A percentile compares a stretch with the other conserved stretches of the same genome.
Conservation (phyloP, 169 alveolate genomes). For the Plasmodium billcollinsi region DNA sequence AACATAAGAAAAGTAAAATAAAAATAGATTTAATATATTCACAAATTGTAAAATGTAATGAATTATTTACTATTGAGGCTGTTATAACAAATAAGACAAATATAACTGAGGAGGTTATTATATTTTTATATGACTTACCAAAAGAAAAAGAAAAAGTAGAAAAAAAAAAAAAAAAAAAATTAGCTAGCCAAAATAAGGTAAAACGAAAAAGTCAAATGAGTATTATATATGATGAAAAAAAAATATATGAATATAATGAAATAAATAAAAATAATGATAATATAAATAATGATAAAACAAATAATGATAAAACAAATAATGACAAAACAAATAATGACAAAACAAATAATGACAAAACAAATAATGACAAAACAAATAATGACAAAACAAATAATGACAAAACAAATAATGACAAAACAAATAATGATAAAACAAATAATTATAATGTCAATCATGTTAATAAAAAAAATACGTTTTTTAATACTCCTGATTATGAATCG, state of each 20-base stretch:
- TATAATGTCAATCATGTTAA: too few species aligned
- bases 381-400: not conserved
- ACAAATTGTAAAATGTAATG: constrained; percentile 66
- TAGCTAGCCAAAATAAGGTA: not conserved
- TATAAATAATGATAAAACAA: constrained; percentile 6
- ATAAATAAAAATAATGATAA: not conserved
- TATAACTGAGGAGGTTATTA: constrained; percentile 70
- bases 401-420: constrained; percentile 1
- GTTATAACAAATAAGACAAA: constrained; percentile 65
- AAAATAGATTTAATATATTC: constrained; percentile 38
- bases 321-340: too few species aligned
- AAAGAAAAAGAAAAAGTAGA: constrained; percentile 10
- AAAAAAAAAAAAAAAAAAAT: not conserved
- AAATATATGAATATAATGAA: constrained; percentile 2
- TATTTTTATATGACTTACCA: constrained; percentile 50
- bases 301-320: not conserved
- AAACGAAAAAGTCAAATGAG: not conserved
- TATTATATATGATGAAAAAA: not conserved
- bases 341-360: too few species aligned
- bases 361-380: not conserved
- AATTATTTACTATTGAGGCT: constrained; percentile 42
- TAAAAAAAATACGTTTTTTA: too few species aligned
- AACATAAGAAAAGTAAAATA: constrained; percentile 55
- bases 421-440: too few species aligned
- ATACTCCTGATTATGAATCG: too few species aligned